Evolutionary conservation across 2,329 filamentous ascomycete genomes (phyloP).

Genomic region (Exophiala mesophila): DNA sequence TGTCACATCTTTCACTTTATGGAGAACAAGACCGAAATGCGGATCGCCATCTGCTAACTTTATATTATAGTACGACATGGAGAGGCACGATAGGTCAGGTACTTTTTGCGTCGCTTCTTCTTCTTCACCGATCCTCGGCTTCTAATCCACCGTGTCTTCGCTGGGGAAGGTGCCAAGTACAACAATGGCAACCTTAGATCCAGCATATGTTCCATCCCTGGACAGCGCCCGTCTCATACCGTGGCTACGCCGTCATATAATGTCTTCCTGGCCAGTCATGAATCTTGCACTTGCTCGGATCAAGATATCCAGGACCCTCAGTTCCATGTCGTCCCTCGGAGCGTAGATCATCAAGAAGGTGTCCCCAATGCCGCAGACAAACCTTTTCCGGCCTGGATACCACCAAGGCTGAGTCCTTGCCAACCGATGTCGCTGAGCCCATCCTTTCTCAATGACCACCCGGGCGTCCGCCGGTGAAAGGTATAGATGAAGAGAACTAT

Average conservation of each 20-base stretch:
- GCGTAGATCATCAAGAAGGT: slow-evolving; percentile 68
- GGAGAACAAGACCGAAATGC: too few species aligned
- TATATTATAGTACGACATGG: too few species aligned
- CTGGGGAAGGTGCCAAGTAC: too few species aligned
- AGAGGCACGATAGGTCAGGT: too few species aligned
- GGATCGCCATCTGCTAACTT: too few species aligned
- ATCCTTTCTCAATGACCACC: slow-evolving; percentile 67
- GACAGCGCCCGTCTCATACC: too few species aligned
- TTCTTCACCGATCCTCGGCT: too few species aligned
- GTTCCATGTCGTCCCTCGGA: slow-evolving; percentile 63
- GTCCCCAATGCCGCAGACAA: slow-evolving; percentile 16
- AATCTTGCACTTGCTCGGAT: slow-evolving; percentile 19
- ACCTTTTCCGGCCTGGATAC: slow-evolving; percentile 44
- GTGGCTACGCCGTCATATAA: slow-evolving; percentile 5
- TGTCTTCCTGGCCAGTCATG: slow-evolving; percentile 16
- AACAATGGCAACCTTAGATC: too few species aligned
- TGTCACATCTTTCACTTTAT: too few species aligned
- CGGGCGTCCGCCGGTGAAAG: slow-evolving; percentile 74
- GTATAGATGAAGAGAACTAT: slow-evolving; percentile 72
- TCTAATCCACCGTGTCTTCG: too few species aligned
- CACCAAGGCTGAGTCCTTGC: slow-evolving; percentile 57
- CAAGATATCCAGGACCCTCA: slow-evolving; percentile 51
- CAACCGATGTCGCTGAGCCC: slow-evolving; percentile 66
- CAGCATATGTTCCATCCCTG: too few species aligned
- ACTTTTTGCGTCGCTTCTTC: too few species aligned